A percentile compares a stretch with the other conserved stretches of the same genome.
Evolutionary conservation across 2,329 filamentous ascomycete species (phyloP).

Genomic region (Stagonosporopsis rhizophila): DNA sequence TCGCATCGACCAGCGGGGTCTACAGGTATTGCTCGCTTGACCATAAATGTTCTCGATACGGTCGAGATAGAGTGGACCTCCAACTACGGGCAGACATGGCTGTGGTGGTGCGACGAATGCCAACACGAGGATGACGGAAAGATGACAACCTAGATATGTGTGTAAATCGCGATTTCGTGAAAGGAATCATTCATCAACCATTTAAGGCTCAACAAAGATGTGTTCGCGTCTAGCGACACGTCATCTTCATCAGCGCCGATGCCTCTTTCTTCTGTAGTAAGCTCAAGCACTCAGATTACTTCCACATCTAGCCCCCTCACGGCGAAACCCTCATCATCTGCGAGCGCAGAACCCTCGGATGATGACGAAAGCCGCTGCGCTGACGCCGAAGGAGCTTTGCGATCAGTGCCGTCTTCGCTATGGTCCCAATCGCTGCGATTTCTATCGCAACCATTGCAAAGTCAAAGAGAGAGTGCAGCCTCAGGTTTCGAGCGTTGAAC

Average conservation of each 20-base stretch:
- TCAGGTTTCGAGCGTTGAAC: neutral
- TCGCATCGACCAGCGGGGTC: neutral
- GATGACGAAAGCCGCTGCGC: neutral
- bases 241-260: neutral
- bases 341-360: neutral
- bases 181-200: neutral
- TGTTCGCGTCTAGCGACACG: slow-evolving; percentile 3
- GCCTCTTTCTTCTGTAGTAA: neutral
- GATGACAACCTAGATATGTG: neutral
- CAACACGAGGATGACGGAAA: neutral
- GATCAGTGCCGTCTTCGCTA: slow-evolving; percentile 2
- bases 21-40: neutral
- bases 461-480: slow-evolving; percentile 2
- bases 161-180: neutral
- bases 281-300: neutral
- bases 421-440: neutral
- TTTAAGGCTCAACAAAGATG: neutral
- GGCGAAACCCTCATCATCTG: neutral
- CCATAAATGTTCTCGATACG: slow-evolving; percentile 9
- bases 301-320: neutral
- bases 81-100: slow-evolving; percentile 5
- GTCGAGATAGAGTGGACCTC: slow-evolving; percentile 7
- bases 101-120: slow-evolving; percentile 11
- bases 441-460: slow-evolving; percentile 9
- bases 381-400: slow-evolving; percentile 11